Evolutionary conservation across 2,329 filamentous ascomycete species (phyloP).

Genomic region (Magnaporthiopsis incrustans): DNA sequence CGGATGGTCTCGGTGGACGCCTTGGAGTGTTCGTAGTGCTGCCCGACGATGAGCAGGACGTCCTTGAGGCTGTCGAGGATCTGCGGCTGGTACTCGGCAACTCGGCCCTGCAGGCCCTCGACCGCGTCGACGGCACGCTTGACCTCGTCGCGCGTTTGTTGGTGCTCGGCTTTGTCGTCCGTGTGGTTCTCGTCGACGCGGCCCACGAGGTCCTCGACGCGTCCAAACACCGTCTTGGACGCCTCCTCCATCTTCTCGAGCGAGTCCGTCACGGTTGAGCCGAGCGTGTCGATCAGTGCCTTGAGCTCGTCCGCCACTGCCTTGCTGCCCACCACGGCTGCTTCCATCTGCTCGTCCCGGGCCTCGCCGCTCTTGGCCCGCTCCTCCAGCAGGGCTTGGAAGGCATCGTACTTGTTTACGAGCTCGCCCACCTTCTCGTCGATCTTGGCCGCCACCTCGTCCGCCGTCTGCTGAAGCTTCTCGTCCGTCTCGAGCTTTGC

Average conservation of each 20-base stretch:
- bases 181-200: slow-evolving; percentile 69
- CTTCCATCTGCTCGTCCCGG: slow-evolving; percentile 63
- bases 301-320: slow-evolving; percentile 80
- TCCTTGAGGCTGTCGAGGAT: slow-evolving; percentile 81
- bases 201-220: slow-evolving; percentile 69
- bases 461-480: slow-evolving; percentile 55
- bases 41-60: slow-evolving; percentile 70
- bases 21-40: slow-evolving; percentile 86
- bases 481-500: slow-evolving; percentile 78
- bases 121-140: slow-evolving; percentile 66
- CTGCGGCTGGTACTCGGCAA: slow-evolving; percentile 79
- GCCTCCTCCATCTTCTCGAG: slow-evolving; percentile 83
- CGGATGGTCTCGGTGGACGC: slow-evolving; percentile 48
- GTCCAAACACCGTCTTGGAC: slow-evolving; percentile 76
- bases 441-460: slow-evolving; percentile 45
- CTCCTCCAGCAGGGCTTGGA: slow-evolving; percentile 66
- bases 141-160: slow-evolving; percentile 74
- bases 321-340: slow-evolving; percentile 67
- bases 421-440: slow-evolving; percentile 66
- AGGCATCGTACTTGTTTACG: slow-evolving; percentile 80
- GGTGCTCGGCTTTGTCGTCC: slow-evolving; percentile 70
- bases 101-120: slow-evolving; percentile 67
- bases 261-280: slow-evolving; percentile 70
- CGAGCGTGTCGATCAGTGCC: slow-evolving; percentile 76
- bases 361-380: slow-evolving; percentile 67